These are phyloP conservation scores for Cyphellophora attinorum DNA, from an alignment of 2,329 filamentous ascomycete species.

Conservation along the genomic window DNA sequence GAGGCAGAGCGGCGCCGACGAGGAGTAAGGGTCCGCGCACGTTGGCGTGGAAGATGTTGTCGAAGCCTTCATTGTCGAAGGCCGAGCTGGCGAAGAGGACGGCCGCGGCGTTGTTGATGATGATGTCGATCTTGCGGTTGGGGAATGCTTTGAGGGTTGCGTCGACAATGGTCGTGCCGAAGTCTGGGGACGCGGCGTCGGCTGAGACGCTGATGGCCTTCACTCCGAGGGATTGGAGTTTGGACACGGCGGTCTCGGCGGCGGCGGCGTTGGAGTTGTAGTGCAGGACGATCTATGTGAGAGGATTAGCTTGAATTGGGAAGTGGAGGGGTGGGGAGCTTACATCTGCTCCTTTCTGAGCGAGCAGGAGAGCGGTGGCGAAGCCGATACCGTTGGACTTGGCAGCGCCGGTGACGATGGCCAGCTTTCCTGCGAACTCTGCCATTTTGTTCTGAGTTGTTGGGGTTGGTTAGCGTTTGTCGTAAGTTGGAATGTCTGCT, in stretches of 20 bases:
- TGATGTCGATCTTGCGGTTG: constrained; percentile 13
- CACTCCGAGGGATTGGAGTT: constrained; percentile 8
- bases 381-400: constrained; percentile 20
- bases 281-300: constrained; percentile 20
- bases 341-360: constrained; percentile 13
- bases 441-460: constrained; percentile 3
- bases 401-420: constrained; percentile 21
- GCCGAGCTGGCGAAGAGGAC: constrained; percentile 7
- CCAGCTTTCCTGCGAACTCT: constrained; percentile 15
- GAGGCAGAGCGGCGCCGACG: constrained; percentile 39
- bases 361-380: constrained; percentile 9
- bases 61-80: constrained; percentile 32
- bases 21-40: constrained; percentile 50
- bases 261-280: constrained; percentile 20
- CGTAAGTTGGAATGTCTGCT: too few species aligned
- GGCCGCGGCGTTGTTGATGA: constrained; percentile 15
- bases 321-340: neutral
- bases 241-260: constrained; percentile 20
- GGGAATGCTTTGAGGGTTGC: constrained; percentile 12
- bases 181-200: constrained; percentile 8
- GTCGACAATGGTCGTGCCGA: constrained; percentile 9
- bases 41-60: constrained; percentile 40
- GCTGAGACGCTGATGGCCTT: constrained; percentile 10
- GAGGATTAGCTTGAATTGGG: constrained; percentile 15
- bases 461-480: neutral